Evolutionary conservation across 331 rosid genomes (phyloP), one percentile per base, ranked within the genome.

Genomic region (Erythrophleum ivorense): DNA sequence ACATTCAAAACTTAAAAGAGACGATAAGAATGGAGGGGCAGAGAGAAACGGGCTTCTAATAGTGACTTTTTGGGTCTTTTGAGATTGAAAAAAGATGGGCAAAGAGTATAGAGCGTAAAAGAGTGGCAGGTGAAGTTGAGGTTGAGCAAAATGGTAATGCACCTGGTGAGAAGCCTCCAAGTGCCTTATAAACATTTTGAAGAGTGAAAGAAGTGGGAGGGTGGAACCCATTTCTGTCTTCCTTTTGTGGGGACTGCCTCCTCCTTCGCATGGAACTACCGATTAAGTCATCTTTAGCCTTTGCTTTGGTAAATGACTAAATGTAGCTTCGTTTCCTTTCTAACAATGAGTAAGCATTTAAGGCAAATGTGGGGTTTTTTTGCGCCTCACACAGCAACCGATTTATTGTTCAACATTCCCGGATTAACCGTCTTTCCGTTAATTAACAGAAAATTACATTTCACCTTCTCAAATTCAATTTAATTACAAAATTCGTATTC

Each of bases 131-230:
- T 45, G 78, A 65, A 63, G 24, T 77, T 72, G 66, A 3, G 49
- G 9, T 50, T 13, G 14, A 73, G 68, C 57, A 48, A 77, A 18
- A 13, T 18, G 55, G 41, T 68, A 78, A 76, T 48, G 81, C 65
- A 64, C 64, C 6, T 71, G 76, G 66, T 11, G 82, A 66, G 81
- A 72, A 71, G 46, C 11, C 8, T 79, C 41, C 82, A 60, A 65
- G 79, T 80, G 80, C 82, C 84, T 88, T 89, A 88, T 86, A 89
- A 76, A 70, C 82, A 69, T 46, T 84, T 78, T 53, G 55, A 67
- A 65, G 73, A 65, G 53, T 41, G 76, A 43, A 46, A 19, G 7
- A 13, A 38, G 38, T 24, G 34, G 58, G 40, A 46, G 31, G 10
- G 29, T 67, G 83, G 86, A 88, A 15, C 87, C 89, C 86, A 71